These are phyloP conservation scores for Pseudomicrostroma phylloplanum DNA, from an alignment of 1,284 basidiomycete genomes.

Conservation along the genomic window DNA sequence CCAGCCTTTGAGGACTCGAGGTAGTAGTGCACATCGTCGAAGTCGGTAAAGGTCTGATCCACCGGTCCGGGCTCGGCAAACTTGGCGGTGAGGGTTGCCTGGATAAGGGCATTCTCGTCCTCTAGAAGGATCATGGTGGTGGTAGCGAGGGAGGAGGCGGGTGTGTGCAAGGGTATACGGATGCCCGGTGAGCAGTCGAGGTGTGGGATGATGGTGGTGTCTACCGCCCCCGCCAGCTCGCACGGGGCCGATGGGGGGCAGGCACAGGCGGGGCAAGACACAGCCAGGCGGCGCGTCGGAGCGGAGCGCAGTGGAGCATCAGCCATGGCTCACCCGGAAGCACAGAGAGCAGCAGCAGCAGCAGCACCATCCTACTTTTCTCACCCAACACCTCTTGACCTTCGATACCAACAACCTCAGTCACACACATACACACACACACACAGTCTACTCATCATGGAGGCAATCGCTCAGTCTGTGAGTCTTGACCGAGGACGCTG, in stretches of 20 bases:
- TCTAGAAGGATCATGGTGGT: slow-evolving; percentile 48
- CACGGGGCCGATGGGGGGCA: too few species aligned
- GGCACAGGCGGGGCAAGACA: too few species aligned
- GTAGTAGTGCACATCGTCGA: slow-evolving; percentile 92
- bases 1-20: slow-evolving; percentile 69
- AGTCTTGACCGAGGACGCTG: not conserved
- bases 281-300: too few species aligned
- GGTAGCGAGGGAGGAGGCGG: too few species aligned
- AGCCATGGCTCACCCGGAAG: too few species aligned
- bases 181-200: not conserved
- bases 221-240: too few species aligned
- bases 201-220: too few species aligned
- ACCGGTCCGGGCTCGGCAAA: slow-evolving; percentile 76
- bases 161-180: not conserved
- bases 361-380: not conserved
- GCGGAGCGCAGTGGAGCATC: too few species aligned
- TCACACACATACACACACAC: not conserved
- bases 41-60: slow-evolving; percentile 95
- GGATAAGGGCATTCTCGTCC: slow-evolving; percentile 67
- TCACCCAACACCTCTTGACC: not conserved
- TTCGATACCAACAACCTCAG: too few species aligned
- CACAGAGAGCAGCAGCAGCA: not conserved
- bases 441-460: slow-evolving; percentile 23
- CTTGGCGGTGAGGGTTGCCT: slow-evolving; percentile 83
- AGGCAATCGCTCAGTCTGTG: slow-evolving; percentile 41